These are phyloP conservation scores for Hippophae gyantsensis DNA, from an alignment of 306 rosid species.

Conservation along the genomic window DNA sequence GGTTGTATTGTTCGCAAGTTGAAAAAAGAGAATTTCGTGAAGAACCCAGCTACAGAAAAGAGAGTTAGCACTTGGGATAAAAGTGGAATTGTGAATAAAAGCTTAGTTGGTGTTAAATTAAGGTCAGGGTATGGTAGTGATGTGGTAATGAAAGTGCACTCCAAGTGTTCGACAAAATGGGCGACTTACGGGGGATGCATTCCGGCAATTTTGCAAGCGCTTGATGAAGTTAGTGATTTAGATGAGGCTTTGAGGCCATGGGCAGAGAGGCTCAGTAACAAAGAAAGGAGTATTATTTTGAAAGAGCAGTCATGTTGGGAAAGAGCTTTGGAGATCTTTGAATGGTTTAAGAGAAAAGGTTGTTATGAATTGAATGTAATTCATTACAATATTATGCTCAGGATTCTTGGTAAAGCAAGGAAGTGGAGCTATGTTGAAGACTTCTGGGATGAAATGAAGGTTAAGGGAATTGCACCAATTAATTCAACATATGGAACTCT, in stretches of 20 bases:
- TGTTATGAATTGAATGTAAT: conserved; percentile 62
- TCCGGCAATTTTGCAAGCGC: conserved; percentile 47
- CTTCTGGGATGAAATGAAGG: conserved; percentile 66
- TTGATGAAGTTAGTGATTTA: conserved; percentile 45
- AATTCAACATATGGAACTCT: conserved; percentile 77
- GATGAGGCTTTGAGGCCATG: conserved; percentile 58
- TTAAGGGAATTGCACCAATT: conserved; percentile 45
- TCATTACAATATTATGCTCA: conserved; percentile 64
- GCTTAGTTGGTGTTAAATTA: conserved; percentile 12
- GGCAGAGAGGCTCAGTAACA: conserved; percentile 38
- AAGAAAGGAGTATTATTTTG: conserved; percentile 65
- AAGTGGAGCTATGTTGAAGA: conserved; percentile 47
- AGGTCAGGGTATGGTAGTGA: not conserved
- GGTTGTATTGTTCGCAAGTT: conserved; percentile 15
- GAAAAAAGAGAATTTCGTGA: conserved; percentile 23
- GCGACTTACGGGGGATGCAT: conserved; percentile 44
- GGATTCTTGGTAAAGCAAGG: conserved; percentile 50
- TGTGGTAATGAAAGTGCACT: conserved; percentile 31
- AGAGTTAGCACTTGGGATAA: not conserved
- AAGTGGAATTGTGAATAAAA: conserved; percentile 14
- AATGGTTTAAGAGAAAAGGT: conserved; percentile 61
- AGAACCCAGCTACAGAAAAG: conserved; percentile 21
- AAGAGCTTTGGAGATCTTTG: conserved; percentile 55
- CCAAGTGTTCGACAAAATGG: conserved; percentile 65
- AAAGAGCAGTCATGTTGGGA: conserved; percentile 58